Percentiles rank a stretch among this genome's conserved stretches.
Conservation (phyloP, 305 asterid species). For the Fraxinus xanthoxyloides region DNA sequence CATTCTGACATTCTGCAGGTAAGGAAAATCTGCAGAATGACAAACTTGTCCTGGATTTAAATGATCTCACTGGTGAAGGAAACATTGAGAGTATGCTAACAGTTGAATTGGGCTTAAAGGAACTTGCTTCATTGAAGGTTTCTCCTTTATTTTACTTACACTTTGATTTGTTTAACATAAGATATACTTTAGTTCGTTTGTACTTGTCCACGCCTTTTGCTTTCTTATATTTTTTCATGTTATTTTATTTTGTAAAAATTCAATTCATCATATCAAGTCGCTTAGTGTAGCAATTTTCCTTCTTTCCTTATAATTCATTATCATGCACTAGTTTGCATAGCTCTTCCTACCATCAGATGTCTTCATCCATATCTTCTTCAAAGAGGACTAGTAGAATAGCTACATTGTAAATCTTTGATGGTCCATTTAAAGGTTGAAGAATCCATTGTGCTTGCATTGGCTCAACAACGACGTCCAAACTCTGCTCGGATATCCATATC, state of each 20-base stretch:
- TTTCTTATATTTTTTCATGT: not conserved
- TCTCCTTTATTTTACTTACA: constrained; percentile 17
- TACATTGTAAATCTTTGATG: constrained; percentile 14
- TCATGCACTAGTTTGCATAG: constrained; percentile 17
- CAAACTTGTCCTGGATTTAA: constrained; percentile 67
- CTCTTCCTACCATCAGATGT: constrained; percentile 21
- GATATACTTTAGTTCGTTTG: not conserved
- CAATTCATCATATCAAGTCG: constrained; percentile 16
- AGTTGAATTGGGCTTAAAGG: constrained; percentile 92
- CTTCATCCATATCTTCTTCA: not conserved
- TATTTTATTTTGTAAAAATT: not conserved
- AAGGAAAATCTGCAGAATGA: constrained; percentile 49
- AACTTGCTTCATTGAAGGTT: constrained; percentile 90
- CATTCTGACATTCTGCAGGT: constrained; percentile 46
- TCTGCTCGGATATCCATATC: constrained; percentile 69
- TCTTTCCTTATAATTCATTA: constrained; percentile 2
- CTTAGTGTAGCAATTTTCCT: constrained; percentile 14
- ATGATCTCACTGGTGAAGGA: constrained; percentile 92
- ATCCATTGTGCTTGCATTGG: constrained; percentile 77
- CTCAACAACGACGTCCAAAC: constrained; percentile 86
- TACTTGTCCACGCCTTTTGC: not conserved
- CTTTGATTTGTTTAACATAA: constrained; percentile 11
- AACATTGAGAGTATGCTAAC: constrained; percentile 95
- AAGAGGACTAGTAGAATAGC: constrained; percentile 8
- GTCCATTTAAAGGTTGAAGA: constrained; percentile 70